Evolutionary conservation across 148 eudicot genomes (phyloP).

Genomic region (Heliosperma pusillum): DNA sequence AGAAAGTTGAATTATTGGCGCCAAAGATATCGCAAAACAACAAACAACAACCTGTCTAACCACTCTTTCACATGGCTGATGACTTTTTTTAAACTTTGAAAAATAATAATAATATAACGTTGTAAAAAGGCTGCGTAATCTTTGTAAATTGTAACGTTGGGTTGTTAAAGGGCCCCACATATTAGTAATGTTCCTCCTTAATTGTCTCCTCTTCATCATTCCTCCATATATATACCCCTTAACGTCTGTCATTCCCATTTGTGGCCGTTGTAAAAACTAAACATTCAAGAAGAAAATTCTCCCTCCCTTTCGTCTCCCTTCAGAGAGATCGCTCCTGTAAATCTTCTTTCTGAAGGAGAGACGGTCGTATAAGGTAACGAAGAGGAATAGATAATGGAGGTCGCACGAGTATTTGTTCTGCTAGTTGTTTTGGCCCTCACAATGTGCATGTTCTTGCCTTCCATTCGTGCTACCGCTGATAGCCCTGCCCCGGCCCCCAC

Average conservation of each 20-base stretch:
- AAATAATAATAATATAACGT: background rate
- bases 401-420: constrained; percentile 17
- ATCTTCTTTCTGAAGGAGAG: background rate
- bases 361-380: background rate
- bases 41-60: constrained; percentile 14
- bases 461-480: constrained; percentile 7
- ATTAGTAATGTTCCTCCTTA: background rate
- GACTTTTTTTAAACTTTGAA: constrained; percentile 1
- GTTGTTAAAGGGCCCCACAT: constrained; percentile 19
- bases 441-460: constrained; percentile 20
- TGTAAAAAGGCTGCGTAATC: background rate
- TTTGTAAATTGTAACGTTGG: constrained; percentile 19
- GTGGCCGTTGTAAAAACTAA: constrained; percentile 7
- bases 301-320: background rate
- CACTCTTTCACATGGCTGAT: constrained; percentile 16
- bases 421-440: constrained; percentile 13
- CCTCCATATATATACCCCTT: background rate
- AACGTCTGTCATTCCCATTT: background rate
- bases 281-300: background rate
- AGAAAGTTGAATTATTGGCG: background rate
- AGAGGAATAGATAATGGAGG: background rate
- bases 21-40: background rate
- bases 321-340: background rate
- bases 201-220: background rate
- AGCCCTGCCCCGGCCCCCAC: constrained; percentile 23